A percentile compares a stretch with the other conserved stretches of the same genome.
phyloP scores from a whole-genome alignment of 768 basidiomycete genomes.

The Podaxis carcinomalis region DNA sequence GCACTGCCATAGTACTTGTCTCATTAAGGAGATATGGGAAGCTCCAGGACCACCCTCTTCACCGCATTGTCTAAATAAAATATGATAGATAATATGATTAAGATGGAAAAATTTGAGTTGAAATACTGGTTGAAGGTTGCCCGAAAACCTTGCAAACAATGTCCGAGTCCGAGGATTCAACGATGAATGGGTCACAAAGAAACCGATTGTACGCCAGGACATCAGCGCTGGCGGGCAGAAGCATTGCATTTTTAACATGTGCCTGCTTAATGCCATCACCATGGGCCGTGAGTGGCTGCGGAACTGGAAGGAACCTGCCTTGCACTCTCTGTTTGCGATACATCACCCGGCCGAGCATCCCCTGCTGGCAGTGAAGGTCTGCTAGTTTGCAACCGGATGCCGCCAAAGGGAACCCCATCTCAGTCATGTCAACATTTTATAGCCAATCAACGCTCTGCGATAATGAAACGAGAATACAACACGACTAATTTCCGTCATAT shows the following conservation, averaged over 20 bases:
- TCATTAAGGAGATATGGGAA: background rate
- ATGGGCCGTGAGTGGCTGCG: background rate
- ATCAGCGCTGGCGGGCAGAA: background rate
- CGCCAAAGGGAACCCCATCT: background rate
- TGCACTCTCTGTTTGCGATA: background rate
- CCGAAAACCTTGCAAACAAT: background rate
- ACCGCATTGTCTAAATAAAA: background rate
- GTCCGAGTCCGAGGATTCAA: background rate
- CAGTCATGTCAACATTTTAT: background rate
- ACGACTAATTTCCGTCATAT: background rate
- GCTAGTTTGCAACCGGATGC: background rate
- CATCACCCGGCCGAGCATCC: background rate
- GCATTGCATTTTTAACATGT: background rate
- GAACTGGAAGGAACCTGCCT: background rate
- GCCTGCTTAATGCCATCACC: background rate
- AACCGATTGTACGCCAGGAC: background rate
- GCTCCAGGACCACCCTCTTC: background rate
- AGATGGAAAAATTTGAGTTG: background rate
- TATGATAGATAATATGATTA: background rate
- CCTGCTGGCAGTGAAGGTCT: background rate
- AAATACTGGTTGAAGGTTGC: too few species aligned
- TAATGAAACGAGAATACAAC: constrained; percentile 2
- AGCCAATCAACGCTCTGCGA: background rate
- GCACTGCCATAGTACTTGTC: background rate
- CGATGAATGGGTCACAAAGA: background rate